Conservation (phyloP, 2,329 filamentous ascomycete genomes). For the Fusarium liriodendri region DNA sequence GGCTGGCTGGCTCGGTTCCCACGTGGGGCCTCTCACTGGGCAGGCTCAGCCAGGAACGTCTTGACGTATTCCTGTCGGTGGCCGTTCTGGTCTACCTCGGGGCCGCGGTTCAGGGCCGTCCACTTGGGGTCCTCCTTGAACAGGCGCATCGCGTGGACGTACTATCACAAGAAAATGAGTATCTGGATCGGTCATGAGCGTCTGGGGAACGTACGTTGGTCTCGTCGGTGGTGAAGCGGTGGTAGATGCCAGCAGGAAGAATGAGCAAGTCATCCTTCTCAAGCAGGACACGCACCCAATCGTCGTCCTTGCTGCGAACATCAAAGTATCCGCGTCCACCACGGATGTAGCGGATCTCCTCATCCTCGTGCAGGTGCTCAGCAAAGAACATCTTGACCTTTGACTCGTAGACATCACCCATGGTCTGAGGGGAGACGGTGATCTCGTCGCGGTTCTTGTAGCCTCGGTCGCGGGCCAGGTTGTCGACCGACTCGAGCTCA, state of each 20-base stretch:
- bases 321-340: conserved; percentile 94
- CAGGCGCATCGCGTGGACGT: conserved; percentile 93
- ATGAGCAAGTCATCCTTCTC: conserved; percentile 93
- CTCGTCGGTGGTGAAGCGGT: conserved; percentile 95
- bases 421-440: conserved; percentile 84
- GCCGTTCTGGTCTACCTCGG: conserved; percentile 81
- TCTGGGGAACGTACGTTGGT: conserved; percentile 74
- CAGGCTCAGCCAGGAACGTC: conserved; percentile 52
- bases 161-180: conserved; percentile 63
- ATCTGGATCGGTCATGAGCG: background rate
- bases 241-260: conserved; percentile 94
- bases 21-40: conserved; percentile 40
- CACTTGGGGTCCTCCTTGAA: conserved; percentile 99
- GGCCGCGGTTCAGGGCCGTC: conserved; percentile 88
- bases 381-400: conserved; percentile 95
- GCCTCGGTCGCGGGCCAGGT: conserved; percentile 77
- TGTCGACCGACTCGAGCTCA: conserved; percentile 74
- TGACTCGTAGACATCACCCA: conserved; percentile 89
- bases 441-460: conserved; percentile 98
- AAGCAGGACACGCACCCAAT: conserved; percentile 88
- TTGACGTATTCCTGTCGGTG: conserved; percentile 82
- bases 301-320: conserved; percentile 82
- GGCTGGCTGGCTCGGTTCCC: conserved; percentile 15
- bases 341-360: conserved; percentile 96
- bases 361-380: conserved; percentile 97